These are phyloP conservation scores for Dorcoceras hygrometricum DNA, from an alignment of 257 asterid genomes.

Conservation along the genomic window DNA sequence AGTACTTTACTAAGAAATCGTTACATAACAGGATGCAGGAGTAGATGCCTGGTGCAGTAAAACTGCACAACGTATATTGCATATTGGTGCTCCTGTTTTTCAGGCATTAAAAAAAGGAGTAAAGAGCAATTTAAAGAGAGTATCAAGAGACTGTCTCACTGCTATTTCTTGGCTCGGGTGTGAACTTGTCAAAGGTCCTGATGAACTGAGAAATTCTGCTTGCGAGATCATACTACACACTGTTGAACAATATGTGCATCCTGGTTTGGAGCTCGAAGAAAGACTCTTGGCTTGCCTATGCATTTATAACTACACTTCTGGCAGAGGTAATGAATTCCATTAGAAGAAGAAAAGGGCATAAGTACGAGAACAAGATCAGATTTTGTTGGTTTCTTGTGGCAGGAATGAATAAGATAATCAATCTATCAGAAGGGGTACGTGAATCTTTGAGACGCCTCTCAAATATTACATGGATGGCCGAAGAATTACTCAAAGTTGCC, in stretches of 20 bases:
- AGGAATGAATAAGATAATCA: conserved; percentile 81
- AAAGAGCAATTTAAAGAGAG: conserved; percentile 54
- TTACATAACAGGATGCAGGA: conserved; percentile 49
- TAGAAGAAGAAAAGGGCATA: too few relatives aligned
- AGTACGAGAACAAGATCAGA: background rate
- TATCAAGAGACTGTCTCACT: conserved; percentile 64
- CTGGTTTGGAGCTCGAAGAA: conserved; percentile 87
- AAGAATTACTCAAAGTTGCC: conserved; percentile 85
- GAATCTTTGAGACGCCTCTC: conserved; percentile 91
- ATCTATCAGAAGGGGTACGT: conserved; percentile 77
- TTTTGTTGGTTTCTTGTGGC: conserved; percentile 17
- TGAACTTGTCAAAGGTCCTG: conserved; percentile 65
- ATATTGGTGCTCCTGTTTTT: conserved; percentile 53
- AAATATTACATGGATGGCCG: conserved; percentile 90
- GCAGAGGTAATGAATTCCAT: conserved; percentile 49
- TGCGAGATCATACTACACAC: conserved; percentile 63
- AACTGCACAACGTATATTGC: conserved; percentile 50
- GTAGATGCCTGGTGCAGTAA: conserved; percentile 78
- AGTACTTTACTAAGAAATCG: conserved; percentile 4
- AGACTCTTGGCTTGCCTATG: conserved; percentile 84
- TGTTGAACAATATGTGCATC: conserved; percentile 74
- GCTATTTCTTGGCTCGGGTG: conserved; percentile 84
- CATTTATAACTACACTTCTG: conserved; percentile 77
- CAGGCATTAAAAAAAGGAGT: conserved; percentile 70
- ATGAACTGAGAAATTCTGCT: conserved; percentile 64